These are phyloP conservation scores for Neofusicoccum ribis DNA, from an alignment of 2,329 filamentous ascomycete species.

Conservation along the genomic window DNA sequence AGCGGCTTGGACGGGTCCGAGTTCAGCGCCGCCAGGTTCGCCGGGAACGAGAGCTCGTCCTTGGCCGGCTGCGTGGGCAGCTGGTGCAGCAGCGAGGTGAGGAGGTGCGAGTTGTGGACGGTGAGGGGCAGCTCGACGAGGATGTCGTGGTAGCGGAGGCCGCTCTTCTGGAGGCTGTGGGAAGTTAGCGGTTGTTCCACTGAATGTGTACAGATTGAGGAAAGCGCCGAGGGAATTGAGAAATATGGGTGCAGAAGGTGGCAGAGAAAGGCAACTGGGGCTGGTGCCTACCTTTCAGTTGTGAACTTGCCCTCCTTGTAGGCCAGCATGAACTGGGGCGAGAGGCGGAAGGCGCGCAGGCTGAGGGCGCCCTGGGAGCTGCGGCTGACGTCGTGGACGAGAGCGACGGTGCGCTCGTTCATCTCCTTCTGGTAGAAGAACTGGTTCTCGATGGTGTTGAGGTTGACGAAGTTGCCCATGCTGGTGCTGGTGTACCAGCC, in stretches of 20 bases:
- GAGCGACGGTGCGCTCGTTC: conserved; percentile 81
- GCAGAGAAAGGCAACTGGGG: neutral
- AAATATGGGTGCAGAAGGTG: no score
- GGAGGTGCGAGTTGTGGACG: conserved; percentile 95
- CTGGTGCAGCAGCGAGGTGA: conserved; percentile 94
- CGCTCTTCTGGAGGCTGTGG: conserved; percentile 84
- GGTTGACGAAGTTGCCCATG: conserved; percentile 97
- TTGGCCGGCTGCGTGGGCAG: conserved; percentile 68
- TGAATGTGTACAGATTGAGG: neutral
- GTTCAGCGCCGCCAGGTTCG: conserved; percentile 75
- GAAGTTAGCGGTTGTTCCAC: neutral
- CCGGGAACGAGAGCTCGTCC: conserved; percentile 71
- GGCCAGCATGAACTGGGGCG: conserved; percentile 80
- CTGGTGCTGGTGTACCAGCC: conserved; percentile 99
- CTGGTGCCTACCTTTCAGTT: conserved; percentile 73
- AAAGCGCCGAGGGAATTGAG: neutral
- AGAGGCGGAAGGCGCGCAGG: conserved; percentile 87
- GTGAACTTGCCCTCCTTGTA: conserved; percentile 99
- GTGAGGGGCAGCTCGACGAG: conserved; percentile 84
- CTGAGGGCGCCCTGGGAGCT: conserved; percentile 90
- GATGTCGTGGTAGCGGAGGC: conserved; percentile 91
- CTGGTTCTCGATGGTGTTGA: conserved; percentile 96
- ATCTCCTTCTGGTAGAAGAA: conserved; percentile 92
- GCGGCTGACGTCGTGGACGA: conserved; percentile 94
- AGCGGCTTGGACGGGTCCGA: conserved; percentile 60